Percentiles rank a stretch among this genome's conserved stretches.
Conservation (phyloP, 495 filamentous ascomycete species). For the Choiromyces venosus region DNA sequence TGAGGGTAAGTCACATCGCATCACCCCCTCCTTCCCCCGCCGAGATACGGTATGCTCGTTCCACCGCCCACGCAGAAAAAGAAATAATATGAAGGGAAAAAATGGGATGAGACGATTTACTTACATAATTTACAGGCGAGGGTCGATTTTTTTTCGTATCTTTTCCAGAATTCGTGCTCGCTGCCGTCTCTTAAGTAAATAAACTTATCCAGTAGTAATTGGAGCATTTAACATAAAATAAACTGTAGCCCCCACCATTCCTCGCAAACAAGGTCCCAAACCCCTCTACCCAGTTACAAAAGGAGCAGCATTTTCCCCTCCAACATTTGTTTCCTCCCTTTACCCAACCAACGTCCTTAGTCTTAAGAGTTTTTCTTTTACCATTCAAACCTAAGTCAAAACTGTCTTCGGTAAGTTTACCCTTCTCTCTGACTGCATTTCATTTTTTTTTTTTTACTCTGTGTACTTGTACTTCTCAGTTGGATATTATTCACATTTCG, state of each 20-base stretch:
- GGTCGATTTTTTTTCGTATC: not conserved
- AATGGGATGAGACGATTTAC: constrained; percentile 32
- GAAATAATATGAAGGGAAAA: constrained; percentile 11
- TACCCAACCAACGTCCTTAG: constrained; percentile 19
- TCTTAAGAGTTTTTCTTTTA: not conserved
- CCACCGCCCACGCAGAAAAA: constrained; percentile 21
- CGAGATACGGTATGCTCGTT: constrained; percentile 17
- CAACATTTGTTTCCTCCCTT: constrained; percentile 2
- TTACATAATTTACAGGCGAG: constrained; percentile 20
- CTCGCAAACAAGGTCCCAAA: not conserved
- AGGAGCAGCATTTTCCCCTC: not conserved
- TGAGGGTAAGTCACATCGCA: constrained; percentile 12
- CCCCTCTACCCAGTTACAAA: not conserved
- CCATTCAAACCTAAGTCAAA: constrained; percentile 17
- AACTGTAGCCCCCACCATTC: not conserved
- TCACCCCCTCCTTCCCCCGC: constrained; percentile 7
- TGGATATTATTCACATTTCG: constrained; percentile 13
- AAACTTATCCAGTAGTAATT: not conserved
- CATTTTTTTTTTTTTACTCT: constrained; percentile 15
- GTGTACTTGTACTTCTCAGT: constrained; percentile 6
- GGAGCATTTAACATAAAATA: not conserved
- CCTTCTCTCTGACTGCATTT: not conserved
- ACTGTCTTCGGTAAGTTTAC: constrained; percentile 21
- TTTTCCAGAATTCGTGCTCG: not conserved
- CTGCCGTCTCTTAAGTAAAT: not conserved